Base-by-base conservation (phyloP, 2,329 filamentous ascomycete genomes). In the Fusarium ambrosium region DNA sequence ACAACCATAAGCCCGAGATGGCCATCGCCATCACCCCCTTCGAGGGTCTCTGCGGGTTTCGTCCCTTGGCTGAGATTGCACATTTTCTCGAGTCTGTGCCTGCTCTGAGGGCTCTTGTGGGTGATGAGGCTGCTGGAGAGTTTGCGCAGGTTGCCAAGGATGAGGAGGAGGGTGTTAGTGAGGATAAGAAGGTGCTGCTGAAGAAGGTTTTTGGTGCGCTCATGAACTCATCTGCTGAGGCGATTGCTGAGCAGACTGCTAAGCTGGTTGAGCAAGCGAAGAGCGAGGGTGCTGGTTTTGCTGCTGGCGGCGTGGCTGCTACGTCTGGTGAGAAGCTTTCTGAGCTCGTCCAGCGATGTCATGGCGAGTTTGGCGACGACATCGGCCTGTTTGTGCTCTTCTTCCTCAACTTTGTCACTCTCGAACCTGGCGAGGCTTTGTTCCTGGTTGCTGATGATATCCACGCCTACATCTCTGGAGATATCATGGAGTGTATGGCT, bases 1-100 rank as follows among this genome's bases (percentile, higher is more conserved):
- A 98, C 87, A 99, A 99, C 86, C 97, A 99, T 88, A 99, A 99
- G 86, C 97, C 97, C 37, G 97, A 99, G 85, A 99, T 99, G 97
- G 95, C 97, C 72, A 98, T 99, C 83, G 97, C 97, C 72, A 93
- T 99, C 79, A 98, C 97, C 1, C 93, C 95, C 0, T 99, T 99
- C 77, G 96, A 98, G 82, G 97, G 97, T 1, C 90, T 99, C 37
- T 99, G 97, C 80, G 97, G 97, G 37, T 99, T 99, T 87, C 91
- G 97, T 11, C 97, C 97, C 0, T 87, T 98, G 24, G 87, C 86
- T 6, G 95, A 99, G 84, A 97, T 98, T 72, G 88, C 91, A 0
- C 94, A 97, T 82, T 98, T 98, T 83, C 87, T 97, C 36, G 85
- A 91, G 59, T 82, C 79, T 1, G 80, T 89, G 1, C 78, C 84